A percentile compares a stretch with the other conserved stretches of the same genome.
phyloP scores from a whole-genome alignment of 257 asterid genomes.

The Coffea canephora region DNA sequence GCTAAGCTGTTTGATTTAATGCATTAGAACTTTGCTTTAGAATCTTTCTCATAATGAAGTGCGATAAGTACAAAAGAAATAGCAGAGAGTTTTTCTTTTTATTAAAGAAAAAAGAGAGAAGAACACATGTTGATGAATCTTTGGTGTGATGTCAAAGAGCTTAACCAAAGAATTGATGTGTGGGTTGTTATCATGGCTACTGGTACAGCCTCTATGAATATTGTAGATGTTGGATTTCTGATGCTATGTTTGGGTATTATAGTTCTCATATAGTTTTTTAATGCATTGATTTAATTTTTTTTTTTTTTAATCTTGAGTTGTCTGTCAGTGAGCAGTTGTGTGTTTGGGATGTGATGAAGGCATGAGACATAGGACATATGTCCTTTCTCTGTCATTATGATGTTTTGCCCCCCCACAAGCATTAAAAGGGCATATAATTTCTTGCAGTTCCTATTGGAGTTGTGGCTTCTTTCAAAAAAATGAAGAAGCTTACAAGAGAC shows the following conservation, averaged over 20 bases:
- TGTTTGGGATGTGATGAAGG: conserved; percentile 3
- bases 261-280: background rate
- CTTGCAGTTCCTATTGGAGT: conserved; percentile 89
- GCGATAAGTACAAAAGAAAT: background rate
- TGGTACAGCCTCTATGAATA: background rate
- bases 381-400: background rate
- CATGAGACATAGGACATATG: background rate
- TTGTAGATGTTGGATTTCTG: background rate
- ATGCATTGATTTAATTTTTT: background rate
- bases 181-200: background rate
- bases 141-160: background rate
- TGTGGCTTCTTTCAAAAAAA: conserved; percentile 74
- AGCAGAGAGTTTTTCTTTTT: background rate
- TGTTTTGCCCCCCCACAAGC: conserved; percentile 1
- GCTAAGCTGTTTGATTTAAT: background rate
- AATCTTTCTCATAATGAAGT: background rate
- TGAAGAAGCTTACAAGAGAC: conserved; percentile 85
- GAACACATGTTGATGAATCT: background rate
- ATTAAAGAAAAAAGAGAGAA: background rate
- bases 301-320: background rate
- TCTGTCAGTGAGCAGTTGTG: background rate
- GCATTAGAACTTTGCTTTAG: background rate
- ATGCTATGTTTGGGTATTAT: background rate
- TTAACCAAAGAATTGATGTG: background rate
- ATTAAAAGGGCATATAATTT: conserved; percentile 25